Percentiles rank a stretch among this genome's conserved stretches.
Evolutionary conservation across 805 yeast genomes (phyloP).

Genomic region (Hanseniaspora thailandica): DNA sequence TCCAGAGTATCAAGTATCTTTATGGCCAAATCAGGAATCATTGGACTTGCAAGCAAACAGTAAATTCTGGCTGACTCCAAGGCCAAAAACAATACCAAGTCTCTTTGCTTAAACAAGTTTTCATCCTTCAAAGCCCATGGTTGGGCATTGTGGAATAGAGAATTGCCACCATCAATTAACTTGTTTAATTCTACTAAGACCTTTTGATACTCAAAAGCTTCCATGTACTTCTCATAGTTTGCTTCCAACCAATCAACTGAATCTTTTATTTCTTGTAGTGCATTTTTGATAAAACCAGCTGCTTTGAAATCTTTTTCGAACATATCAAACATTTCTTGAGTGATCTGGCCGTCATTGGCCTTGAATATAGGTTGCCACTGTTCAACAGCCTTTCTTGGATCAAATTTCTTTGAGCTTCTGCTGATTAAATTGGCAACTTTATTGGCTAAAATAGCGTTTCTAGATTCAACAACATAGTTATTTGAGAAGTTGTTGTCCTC

Average conservation of each 20-base stretch:
- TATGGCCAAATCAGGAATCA: slow-evolving; percentile 50
- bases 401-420: slow-evolving; percentile 59
- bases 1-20: slow-evolving; percentile 9
- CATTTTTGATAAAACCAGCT: slow-evolving; percentile 15
- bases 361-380: slow-evolving; percentile 17
- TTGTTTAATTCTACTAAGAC: not conserved
- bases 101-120: slow-evolving; percentile 29
- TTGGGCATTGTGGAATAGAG: slow-evolving; percentile 47
- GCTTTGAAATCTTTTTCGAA: slow-evolving; percentile 19
- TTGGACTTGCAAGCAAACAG: slow-evolving; percentile 50
- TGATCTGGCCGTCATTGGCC: slow-evolving; percentile 18
- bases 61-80: slow-evolving; percentile 54
- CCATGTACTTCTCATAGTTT: not conserved
- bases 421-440: slow-evolving; percentile 72
- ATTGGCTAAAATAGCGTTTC: slow-evolving; percentile 55
- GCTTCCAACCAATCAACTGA: slow-evolving; percentile 16
- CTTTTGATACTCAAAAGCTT: slow-evolving; percentile 2
- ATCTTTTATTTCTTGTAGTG: slow-evolving; percentile 16
- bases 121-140: slow-evolving; percentile 47
- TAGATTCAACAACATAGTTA: slow-evolving; percentile 36
- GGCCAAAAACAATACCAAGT: slow-evolving; percentile 45
- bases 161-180: slow-evolving; percentile 41
- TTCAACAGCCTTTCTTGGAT: slow-evolving; percentile 36
- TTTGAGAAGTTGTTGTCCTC: slow-evolving; percentile 73
- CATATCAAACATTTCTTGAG: not conserved